Conservation (phyloP, 2,329 filamentous ascomycete species). For the Aspergillus sp. region DNA sequence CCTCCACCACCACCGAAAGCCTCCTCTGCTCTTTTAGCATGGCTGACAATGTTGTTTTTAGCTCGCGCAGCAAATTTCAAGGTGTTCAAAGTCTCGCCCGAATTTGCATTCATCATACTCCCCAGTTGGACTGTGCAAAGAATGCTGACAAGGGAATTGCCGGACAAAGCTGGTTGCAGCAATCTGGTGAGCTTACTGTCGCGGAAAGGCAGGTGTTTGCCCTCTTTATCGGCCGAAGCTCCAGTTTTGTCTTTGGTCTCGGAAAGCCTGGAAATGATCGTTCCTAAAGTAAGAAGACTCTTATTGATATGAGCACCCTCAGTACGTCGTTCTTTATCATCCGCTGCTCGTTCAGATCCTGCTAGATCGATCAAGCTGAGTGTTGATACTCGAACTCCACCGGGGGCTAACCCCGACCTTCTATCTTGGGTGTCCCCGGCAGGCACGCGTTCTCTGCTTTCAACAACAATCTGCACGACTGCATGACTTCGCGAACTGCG, state of each 20-base stretch:
- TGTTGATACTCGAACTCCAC: constrained; percentile 92
- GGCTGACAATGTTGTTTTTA: constrained; percentile 96
- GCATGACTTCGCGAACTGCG: constrained; percentile 97
- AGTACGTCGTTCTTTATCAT: constrained; percentile 87
- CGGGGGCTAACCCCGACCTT: constrained; percentile 70
- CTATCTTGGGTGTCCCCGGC: constrained; percentile 57
- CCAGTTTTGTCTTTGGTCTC: constrained; percentile 80
- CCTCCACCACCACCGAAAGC: constrained; percentile 72
- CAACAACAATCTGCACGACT: constrained; percentile 97
- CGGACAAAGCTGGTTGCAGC: constrained; percentile 87
- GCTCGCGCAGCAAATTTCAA: constrained; percentile 94
- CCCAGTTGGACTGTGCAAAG: constrained; percentile 94
- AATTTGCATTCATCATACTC: constrained; percentile 71
- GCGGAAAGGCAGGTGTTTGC: constrained; percentile 90
- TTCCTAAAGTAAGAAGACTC: constrained; percentile 89
- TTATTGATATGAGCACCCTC: constrained; percentile 99
- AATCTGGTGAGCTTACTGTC: constrained; percentile 96
- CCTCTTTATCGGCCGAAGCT: constrained; percentile 73
- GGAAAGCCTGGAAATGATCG: constrained; percentile 90
- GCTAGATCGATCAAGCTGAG: constrained; percentile 94
- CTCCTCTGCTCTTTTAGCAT: constrained; percentile 93
- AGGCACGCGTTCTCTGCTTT: constrained; percentile 83
- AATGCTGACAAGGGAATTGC: constrained; percentile 93
- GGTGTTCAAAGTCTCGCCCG: constrained; percentile 88
- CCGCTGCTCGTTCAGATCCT: constrained; percentile 92